These are phyloP conservation scores for Chlorella sp. DNA, from an alignment of 139 green algal genomes.

Conservation along the genomic window DNA sequence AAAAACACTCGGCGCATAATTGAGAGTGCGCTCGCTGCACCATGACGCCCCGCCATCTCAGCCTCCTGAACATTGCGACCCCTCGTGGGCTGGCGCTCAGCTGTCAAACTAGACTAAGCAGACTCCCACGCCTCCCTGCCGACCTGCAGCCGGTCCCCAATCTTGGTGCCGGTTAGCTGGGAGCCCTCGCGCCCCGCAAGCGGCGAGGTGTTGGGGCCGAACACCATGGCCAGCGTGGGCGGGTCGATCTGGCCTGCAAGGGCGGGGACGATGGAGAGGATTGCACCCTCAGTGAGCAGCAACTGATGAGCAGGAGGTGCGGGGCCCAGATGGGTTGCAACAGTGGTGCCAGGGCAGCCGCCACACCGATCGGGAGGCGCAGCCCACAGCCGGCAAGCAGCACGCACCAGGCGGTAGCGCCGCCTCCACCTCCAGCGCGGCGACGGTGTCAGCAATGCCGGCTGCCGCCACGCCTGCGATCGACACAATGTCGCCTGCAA, in stretches of 20 bases:
- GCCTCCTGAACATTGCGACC: no score
- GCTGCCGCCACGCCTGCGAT: constrained; percentile 65
- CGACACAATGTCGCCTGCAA: constrained; percentile 85
- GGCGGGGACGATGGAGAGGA: background rate
- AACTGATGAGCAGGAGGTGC: background rate
- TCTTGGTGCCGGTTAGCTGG: constrained; percentile 81
- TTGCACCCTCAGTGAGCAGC: background rate
- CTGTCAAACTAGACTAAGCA: no score
- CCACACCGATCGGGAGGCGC: no score
- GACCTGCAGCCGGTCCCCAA: constrained; percentile 78
- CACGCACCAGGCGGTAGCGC: constrained; percentile 58
- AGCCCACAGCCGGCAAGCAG: background rate
- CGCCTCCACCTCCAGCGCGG: constrained; percentile 40
- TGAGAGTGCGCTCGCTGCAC: no score
- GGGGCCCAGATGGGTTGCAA: no score
- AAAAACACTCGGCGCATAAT: no score
- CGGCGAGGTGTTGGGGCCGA: constrained; percentile 87
- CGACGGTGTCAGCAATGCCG: constrained; percentile 83
- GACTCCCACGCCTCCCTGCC: background rate
- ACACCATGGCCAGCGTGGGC: constrained; percentile 90
- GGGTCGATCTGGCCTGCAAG: constrained; percentile 79
- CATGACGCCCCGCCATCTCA: no score
- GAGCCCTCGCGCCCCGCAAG: constrained; percentile 73
- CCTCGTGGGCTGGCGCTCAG: no score
- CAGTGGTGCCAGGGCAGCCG: no score